Conservation (phyloP, 2,329 filamentous ascomycete species). For the Shiraia sp. region DNA sequence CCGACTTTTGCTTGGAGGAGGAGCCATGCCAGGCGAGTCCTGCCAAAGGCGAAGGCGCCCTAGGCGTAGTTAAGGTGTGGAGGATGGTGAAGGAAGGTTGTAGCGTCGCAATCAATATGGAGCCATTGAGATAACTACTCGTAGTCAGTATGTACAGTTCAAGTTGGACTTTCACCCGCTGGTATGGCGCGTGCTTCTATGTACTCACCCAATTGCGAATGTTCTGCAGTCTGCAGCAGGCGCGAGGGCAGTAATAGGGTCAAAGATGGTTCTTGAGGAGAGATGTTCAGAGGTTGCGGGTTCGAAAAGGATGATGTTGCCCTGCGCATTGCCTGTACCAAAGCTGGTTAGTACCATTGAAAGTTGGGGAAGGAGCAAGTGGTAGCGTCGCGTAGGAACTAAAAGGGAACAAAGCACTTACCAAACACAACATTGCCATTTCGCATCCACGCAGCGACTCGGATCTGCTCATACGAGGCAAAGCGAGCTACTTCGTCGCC, state of each 20-base stretch:
- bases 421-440: slow-evolving; percentile 97
- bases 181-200: too few relatives aligned
- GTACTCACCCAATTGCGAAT: slow-evolving; percentile 90
- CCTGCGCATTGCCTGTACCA: slow-evolving; percentile 78
- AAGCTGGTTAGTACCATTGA: slow-evolving; percentile 11
- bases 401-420: slow-evolving; percentile 51
- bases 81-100: slow-evolving; percentile 92
- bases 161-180: too few relatives aligned
- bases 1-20: slow-evolving; percentile 91
- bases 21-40: slow-evolving; percentile 94
- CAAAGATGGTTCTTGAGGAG: slow-evolving; percentile 88
- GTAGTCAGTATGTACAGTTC: slow-evolving; percentile 28
- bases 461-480: slow-evolving; percentile 84
- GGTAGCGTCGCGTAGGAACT: too few relatives aligned
- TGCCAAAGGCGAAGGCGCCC: slow-evolving; percentile 83
- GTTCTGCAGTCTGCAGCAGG: slow-evolving; percentile 88
- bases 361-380: too few relatives aligned
- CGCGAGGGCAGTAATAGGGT: slow-evolving; percentile 91
- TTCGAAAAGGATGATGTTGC: slow-evolving; percentile 92
- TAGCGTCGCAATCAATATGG: slow-evolving; percentile 84
- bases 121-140: slow-evolving; percentile 87
- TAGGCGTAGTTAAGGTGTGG: slow-evolving; percentile 84
- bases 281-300: slow-evolving; percentile 91
- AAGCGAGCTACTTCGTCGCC: slow-evolving; percentile 92
- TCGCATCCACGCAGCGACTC: slow-evolving; percentile 89